Base-by-base conservation (phyloP, 1,284 basidiomycete species). In the Puccinia hordei region DNA sequence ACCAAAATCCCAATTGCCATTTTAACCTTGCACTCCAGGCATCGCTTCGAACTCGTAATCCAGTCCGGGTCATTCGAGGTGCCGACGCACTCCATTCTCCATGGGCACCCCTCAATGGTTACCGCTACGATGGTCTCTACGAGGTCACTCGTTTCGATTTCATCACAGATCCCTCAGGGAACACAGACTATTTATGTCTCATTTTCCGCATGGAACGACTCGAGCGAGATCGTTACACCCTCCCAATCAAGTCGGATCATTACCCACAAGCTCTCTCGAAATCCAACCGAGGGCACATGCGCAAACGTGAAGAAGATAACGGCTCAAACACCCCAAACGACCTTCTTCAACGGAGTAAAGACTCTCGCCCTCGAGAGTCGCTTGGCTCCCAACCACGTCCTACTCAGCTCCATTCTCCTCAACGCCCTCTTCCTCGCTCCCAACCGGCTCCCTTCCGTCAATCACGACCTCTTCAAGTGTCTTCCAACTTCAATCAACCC, bases 41-140 rank as follows among this genome's bases (percentile, higher is more conserved):
- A 76, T 93, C 92, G 35, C 85, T 94, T 41, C 86, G 89, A 86
- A 87, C 85, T 75, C 88, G 88, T 81, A 91, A 90, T 80, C 93
- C 92, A 22, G 88, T 95, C 15, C 89, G 93, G 15, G 92, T 95
- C 3, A 90, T 95, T 78, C 89, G 93, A 35, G 93, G 93, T 0
- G 93, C 86, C 87, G 93, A 94, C 84, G 94, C 94, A 84, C 86
- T 90, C 17, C 84, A 86, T n/a, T 92, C 91, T 0, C 69, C 81
- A 24, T 84, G 80, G 73, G 81, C 83, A 2, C 85, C 85, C 0
- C 15, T 0, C 0, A 72, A 81, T 35, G 83, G 92, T 22, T 94
- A 94, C 83, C 90, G 93, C 12, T 95, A 95, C 84, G 91, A 93
- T 83, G 93, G 93, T 0, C 87, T 95, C 33, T 95, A 95, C 84